Percentiles rank a stretch among this genome's conserved stretches.
These are phyloP conservation scores for Geotrichum cucujoidarum DNA, from an alignment of 1,139 yeast genomes.

Conservation along the genomic window DNA sequence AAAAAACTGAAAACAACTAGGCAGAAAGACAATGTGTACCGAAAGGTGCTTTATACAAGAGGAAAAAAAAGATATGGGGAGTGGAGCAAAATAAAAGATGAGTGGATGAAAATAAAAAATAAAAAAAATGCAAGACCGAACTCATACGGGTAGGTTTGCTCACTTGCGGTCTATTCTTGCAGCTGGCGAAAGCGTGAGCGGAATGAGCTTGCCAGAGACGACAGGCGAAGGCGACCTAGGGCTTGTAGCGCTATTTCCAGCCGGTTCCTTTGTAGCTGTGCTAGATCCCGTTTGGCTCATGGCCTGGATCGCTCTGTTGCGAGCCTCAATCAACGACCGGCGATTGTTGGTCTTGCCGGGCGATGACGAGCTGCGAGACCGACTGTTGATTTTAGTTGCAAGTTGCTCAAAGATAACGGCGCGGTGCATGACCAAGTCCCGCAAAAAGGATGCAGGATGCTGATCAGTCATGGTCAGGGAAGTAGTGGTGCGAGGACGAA, in stretches of 20 bases:
- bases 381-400: slow-evolving; percentile 18
- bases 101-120: neutral
- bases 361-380: slow-evolving; percentile 26
- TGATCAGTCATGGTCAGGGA: slow-evolving; percentile 32
- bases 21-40: neutral
- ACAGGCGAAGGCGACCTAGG: slow-evolving; percentile 4
- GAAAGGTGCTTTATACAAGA: too few relatives aligned
- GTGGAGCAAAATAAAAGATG: neutral
- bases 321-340: slow-evolving; percentile 31
- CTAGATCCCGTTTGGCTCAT: neutral
- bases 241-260: neutral
- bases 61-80: neutral
- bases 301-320: slow-evolving; percentile 30
- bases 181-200: slow-evolving; percentile 2
- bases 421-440: slow-evolving; percentile 28
- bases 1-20: neutral
- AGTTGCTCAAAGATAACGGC: slow-evolving; percentile 26
- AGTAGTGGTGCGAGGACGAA: slow-evolving; percentile 36
- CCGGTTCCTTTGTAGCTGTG: neutral
- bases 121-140: neutral
- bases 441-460: slow-evolving; percentile 31
- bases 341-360: slow-evolving; percentile 27
- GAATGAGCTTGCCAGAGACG: slow-evolving; percentile 1
- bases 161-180: too few relatives aligned
- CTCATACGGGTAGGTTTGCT: too few relatives aligned